Evolutionary conservation across 768 basidiomycete species (phyloP), one percentile per base, ranked within the genome.

Genomic region (Mycena indigotica): DNA sequence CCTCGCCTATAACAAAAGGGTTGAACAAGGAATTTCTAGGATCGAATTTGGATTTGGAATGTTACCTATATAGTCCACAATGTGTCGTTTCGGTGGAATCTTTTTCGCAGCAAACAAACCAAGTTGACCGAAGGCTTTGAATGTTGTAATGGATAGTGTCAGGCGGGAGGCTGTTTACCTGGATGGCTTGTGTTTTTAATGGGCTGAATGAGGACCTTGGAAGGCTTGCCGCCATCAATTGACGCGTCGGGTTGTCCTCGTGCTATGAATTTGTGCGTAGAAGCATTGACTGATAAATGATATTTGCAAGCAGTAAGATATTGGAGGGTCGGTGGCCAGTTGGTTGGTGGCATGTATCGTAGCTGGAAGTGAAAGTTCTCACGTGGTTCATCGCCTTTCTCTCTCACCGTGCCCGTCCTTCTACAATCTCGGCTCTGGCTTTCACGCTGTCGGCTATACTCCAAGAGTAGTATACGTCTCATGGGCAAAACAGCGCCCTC

Each of bases 21-120:
- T 5, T 30, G 10, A 6, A 2, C 41, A 23, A 40, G 6, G 53
- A 23, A 5, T 12, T 35, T 3, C 25, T 25, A 5, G n/a, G n/a
- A n/a, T n/a, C n/a, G n/a, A n/a, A 5, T 15, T 30, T 23, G 17
- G 24, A 54, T 15, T 28, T 13, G 28, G 21, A n/a, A n/a, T n/a
- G n/a, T n/a, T 65, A 77, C 79, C 82, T 24, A 89, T 73, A 64
- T 96, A 96, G 62, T 93, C 88, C 13, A 95, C 69, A 32, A 96
- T 84, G 62, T 86, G 83, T 24, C 84, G 81, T 41, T 79, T 81
- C 3, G 84, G 78, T 2, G 80, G 23, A 19, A 16, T 23, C 35
- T 52, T 25, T 54, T 39, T 58, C 10, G 79, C 73, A 23, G 93
- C 88, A 72, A 95, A 95, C 29, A 98, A 76, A 3, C 95, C 95